Conservation (phyloP, 306 rosid species). For the Cucurbita moschata region DNA sequence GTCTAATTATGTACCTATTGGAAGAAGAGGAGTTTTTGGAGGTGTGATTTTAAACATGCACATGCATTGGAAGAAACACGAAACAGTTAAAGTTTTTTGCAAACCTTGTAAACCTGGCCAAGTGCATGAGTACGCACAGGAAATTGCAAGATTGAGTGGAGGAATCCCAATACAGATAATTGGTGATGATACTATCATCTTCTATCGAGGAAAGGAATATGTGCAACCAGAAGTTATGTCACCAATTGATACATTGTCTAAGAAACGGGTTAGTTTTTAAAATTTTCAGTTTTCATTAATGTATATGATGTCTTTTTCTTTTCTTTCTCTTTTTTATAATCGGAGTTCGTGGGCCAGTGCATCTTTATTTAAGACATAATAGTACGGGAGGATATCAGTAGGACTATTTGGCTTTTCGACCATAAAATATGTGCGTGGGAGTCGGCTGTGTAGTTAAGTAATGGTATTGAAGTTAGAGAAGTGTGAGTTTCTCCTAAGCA, state of each 20-base stretch:
- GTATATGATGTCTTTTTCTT: no score
- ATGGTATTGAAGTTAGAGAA: neutral
- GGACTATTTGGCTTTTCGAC: neutral
- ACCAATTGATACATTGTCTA: slow-evolving; percentile 68
- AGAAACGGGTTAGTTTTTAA: slow-evolving; percentile 57
- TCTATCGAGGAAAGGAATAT: slow-evolving; percentile 77
- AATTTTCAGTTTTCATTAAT: neutral
- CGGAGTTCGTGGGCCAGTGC: neutral
- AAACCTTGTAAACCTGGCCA: slow-evolving; percentile 80
- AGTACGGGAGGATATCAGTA: neutral
- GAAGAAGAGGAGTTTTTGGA: slow-evolving; percentile 85
- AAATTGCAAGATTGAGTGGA: slow-evolving; percentile 79
- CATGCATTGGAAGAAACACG: slow-evolving; percentile 98
- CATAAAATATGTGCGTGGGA: neutral
- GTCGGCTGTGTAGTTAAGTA: neutral
- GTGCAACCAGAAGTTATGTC: slow-evolving; percentile 81
- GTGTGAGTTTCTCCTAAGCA: neutral
- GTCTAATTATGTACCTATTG: slow-evolving; percentile 79
- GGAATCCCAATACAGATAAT: slow-evolving; percentile 77
- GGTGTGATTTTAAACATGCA: slow-evolving; percentile 96
- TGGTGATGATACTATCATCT: slow-evolving; percentile 67
- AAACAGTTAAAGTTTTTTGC: slow-evolving; percentile 76
- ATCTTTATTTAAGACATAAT: neutral
- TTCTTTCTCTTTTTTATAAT: no score
- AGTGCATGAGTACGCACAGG: slow-evolving; percentile 66